Conservation (phyloP, 345 rosid genomes). For the Raphanus raphanistrum region DNA sequence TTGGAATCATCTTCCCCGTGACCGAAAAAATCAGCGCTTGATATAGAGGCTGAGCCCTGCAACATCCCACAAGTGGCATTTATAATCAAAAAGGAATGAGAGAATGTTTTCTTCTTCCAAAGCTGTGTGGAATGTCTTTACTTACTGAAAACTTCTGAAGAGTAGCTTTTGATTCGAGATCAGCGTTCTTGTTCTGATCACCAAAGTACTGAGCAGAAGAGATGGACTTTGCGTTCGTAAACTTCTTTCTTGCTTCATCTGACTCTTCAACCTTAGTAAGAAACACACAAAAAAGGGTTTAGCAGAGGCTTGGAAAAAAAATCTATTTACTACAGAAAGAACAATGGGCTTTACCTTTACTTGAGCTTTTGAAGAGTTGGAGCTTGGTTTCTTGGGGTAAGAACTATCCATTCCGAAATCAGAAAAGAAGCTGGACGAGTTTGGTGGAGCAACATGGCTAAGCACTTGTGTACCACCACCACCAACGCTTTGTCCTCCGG, state of each 20-base stretch:
- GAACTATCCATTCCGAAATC: constrained; percentile 92
- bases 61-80: neutral
- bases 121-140: neutral
- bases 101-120: neutral
- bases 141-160: constrained; percentile 95
- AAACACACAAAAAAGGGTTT: neutral
- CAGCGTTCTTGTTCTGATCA: constrained; percentile 59
- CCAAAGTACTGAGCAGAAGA: constrained; percentile 95
- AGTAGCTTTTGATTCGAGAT: constrained; percentile 72
- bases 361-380: constrained; percentile 66
- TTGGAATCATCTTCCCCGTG: constrained; percentile 49
- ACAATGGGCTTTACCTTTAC: constrained; percentile 33
- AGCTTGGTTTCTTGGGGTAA: constrained; percentile 61
- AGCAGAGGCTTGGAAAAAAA: neutral
- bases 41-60: constrained; percentile 88
- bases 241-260: constrained; percentile 98
- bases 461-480: neutral
- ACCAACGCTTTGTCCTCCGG: neutral
- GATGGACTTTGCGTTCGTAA: constrained; percentile 93
- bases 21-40: constrained; percentile 97
- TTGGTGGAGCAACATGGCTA: constrained; percentile 90
- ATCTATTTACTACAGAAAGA: neutral
- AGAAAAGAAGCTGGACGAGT: constrained; percentile 80
- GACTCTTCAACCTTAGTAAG: constrained; percentile 76
- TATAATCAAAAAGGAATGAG: neutral